Evolutionary conservation across 352 stramenopile genomes (phyloP).

Genomic region (Globisporangium iwayamae): DNA sequence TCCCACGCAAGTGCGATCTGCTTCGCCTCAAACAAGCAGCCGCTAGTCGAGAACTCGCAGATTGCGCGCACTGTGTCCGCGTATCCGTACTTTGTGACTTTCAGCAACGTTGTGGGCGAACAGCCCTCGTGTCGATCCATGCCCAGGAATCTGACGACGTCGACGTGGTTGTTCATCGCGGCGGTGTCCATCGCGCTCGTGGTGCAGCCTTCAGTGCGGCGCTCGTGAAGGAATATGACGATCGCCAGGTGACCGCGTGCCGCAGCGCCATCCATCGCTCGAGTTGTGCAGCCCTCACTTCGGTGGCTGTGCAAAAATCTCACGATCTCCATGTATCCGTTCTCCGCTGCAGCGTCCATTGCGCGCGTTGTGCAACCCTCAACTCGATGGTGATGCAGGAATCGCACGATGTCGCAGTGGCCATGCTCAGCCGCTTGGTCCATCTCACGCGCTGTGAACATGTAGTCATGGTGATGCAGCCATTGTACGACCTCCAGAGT

Average conservation of each 20-base stretch:
- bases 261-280: slow-evolving; percentile 4
- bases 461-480: slow-evolving; percentile 2
- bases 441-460: slow-evolving; percentile 7
- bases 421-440: slow-evolving; percentile 9
- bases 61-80: slow-evolving; percentile 5
- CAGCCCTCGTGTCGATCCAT: slow-evolving; percentile 1
- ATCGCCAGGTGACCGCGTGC: neutral
- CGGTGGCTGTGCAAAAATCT: slow-evolving; percentile 6
- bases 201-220: slow-evolving; percentile 5
- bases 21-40: slow-evolving; percentile 9
- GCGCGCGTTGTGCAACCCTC: slow-evolving; percentile 9
- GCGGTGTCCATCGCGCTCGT: slow-evolving; percentile 7
- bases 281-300: slow-evolving; percentile 5
- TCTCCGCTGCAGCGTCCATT: slow-evolving; percentile 6
- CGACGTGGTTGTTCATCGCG: slow-evolving; percentile 9
- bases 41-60: slow-evolving; percentile 1
- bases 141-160: slow-evolving; percentile 5
- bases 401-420: slow-evolving; percentile 1
- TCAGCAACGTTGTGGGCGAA: slow-evolving; percentile 1
- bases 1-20: slow-evolving; percentile 7
- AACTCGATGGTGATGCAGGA: neutral
- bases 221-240: slow-evolving; percentile 2
- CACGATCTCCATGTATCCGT: slow-evolving; percentile 2
- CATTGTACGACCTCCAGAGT: neutral
- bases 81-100: slow-evolving; percentile 9